Evolutionary conservation across 2,329 filamentous ascomycete genomes (phyloP), one percentile per base, ranked within the genome.

Genomic region (Pyrenochaeta sp.): DNA sequence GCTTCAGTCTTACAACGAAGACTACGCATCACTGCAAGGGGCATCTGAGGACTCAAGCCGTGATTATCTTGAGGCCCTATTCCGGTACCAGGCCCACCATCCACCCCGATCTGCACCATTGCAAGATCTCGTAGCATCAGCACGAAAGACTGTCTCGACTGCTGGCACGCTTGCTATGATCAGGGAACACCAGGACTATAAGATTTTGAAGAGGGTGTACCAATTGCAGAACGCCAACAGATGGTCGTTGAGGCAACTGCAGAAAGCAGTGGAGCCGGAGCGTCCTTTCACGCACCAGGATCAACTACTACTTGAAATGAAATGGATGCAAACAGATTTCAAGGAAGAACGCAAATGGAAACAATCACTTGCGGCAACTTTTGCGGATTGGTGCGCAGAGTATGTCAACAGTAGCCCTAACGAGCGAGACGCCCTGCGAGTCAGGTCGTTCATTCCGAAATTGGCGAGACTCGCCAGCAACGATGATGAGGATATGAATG

Each of bases 261-360:
- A 95, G 65, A 87, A 91, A 43, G 89, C 86, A 26, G 80, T 85
- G 2, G 94, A 99, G 69, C 92, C 93, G 4, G 79, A 83, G 3
- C 83, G 90, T 24, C 87, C 86, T 13, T 81, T 83, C 1, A 86
- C 87, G 2, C 93, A 97, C 58, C 89, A 87, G 82, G 94, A 99
- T 72, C 81, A 93, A 38, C 71, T 97, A 41, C 76, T 99, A 21
- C 83, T 91, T 57, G 92, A 99, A 74, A 90, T 93, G 82, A 96
- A 92, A 69, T 97, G 93, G 93, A 95, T 99, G 90, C 84, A 92
- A 36, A 96, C 91, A 2, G 94, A 99, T 71, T 97, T 96, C 63
- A 83, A 88, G 37, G 90, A 96, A 71, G 94, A 97, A 69, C 80
- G 90, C 27, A 96, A 96, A 68, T 96, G 92, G 91, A 97, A 96